Base-by-base conservation (phyloP, 352 stramenopile species). In the Phytophthora constricta region DNA sequence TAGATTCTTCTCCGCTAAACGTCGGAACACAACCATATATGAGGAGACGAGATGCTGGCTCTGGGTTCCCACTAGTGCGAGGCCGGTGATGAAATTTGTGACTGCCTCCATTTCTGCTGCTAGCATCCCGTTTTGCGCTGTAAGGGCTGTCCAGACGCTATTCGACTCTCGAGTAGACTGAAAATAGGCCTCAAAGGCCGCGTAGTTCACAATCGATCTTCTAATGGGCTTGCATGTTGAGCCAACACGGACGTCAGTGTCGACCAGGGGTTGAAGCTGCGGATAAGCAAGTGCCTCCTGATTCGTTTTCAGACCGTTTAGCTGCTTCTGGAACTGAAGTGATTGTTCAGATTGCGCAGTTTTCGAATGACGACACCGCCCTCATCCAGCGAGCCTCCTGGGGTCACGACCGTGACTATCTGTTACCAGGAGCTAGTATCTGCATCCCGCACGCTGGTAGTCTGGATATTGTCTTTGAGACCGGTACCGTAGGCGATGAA, bases 271-370 rank as follows among this genome's bases (percentile, higher is more conserved):
- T n/a, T n/a, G n/a, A n/a, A 39, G 13, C 31, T 13, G 31, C 31
- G 31, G 31, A 13, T 39, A 39, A 13, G 41, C 10, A 1, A 47
- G 41, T 22, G n/a, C 41, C 8, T 47, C n/a, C 8, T 47, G n/a
- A 17, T 22, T 47, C n/a, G 2, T 23, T 10, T 4, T 27, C 11
- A 47, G 8, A 26, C 8, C 16, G 5, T 27, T 26, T 11, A 4
- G n/a, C 41, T 47, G 41, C 41, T 47, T 47, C 1, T 10, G 3
- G 3, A 17, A 11, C 9, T 23, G n/a, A 47, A 47, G 41, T 56
- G 25, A 33, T 60, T 50, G 39, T 42, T 50, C 26, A 51, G 26
- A n/a, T 39, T 42, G 1, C 53, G 23, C 2, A 60, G 37, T 25
- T 50, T 60, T 19, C 16, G 5, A 20, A 60, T 50, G 3, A 60